phyloP scores from a whole-genome alignment of 345 rosid species.

The Hypericum perforatum region DNA sequence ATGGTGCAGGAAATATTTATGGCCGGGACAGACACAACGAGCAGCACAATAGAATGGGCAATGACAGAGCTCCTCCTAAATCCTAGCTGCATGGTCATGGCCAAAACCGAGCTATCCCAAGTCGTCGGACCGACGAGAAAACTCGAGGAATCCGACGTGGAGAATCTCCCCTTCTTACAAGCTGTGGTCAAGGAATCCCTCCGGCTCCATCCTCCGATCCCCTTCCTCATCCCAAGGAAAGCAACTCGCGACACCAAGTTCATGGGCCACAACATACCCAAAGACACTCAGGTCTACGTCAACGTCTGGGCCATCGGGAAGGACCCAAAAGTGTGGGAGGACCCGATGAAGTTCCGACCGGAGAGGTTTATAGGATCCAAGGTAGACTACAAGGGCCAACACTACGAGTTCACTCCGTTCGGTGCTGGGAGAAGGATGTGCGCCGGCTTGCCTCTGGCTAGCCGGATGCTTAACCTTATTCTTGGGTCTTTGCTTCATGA shows the following conservation, averaged over 20 bases:
- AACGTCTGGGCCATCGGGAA: constrained; percentile 62
- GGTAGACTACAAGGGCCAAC: constrained; percentile 34
- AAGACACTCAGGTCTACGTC: constrained; percentile 36
- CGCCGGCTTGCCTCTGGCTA: constrained; percentile 32
- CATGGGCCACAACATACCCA: constrained; percentile 42
- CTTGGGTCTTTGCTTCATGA: constrained; percentile 36
- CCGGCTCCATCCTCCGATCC: constrained; percentile 48
- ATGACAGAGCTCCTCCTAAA: constrained; percentile 46
- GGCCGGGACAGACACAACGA: constrained; percentile 54
- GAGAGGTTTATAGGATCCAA: constrained; percentile 35
- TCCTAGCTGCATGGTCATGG: constrained; percentile 33
- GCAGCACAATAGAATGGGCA: constrained; percentile 63
- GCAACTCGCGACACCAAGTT: constrained; percentile 35
- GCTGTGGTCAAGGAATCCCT: constrained; percentile 44
- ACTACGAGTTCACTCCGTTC: constrained; percentile 33
- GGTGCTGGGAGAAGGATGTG: constrained; percentile 46
- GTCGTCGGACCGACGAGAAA: constrained; percentile 31
- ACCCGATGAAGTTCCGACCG: constrained; percentile 24
- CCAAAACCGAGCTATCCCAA: constrained; percentile 34
- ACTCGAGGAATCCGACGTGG: constrained; percentile 45
- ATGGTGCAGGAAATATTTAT: constrained; percentile 55
- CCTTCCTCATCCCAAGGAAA: constrained; percentile 43
- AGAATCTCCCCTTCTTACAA: constrained; percentile 38
- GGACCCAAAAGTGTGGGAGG: constrained; percentile 42
- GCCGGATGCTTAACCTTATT: constrained; percentile 17